phyloP scores from a whole-genome alignment of 257 asterid genomes.

The Leptodermis oblonga region DNA sequence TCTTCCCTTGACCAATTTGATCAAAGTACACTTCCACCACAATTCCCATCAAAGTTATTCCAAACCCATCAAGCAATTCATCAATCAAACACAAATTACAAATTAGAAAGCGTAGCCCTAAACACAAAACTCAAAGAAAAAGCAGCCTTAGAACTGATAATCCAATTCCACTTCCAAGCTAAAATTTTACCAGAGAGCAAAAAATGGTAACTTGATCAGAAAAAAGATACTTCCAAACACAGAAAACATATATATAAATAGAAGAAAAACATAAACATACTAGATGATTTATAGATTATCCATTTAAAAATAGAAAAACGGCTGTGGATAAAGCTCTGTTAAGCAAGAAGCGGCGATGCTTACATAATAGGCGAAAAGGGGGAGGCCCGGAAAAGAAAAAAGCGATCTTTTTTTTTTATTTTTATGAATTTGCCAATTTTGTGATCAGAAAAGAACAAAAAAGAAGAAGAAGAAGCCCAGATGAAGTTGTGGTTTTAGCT shows the following conservation, averaged over 20 bases:
- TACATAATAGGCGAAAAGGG: conserved; percentile 12
- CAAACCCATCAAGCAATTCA: conserved; percentile 17
- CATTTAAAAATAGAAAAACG: neutral
- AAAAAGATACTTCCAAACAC: neutral
- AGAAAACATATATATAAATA: neutral
- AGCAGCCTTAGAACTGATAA: neutral
- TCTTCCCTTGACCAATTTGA: conserved; percentile 3
- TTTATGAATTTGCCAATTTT: neutral
- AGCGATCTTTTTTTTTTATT: neutral
- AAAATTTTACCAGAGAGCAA: neutral
- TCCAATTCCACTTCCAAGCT: neutral
- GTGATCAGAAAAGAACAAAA: neutral
- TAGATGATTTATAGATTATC: neutral
- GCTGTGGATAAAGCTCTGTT: neutral
- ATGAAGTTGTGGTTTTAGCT: conserved; percentile 1
- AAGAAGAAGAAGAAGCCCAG: neutral
- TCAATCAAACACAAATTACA: conserved; percentile 9
- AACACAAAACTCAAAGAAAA: no score
- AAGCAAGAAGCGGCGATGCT: no score
- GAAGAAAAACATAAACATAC: neutral
- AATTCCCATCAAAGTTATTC: conserved; percentile 6
- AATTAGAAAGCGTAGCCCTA: no score
- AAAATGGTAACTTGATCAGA: conserved; percentile 5
- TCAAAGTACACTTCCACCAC: conserved; percentile 7
- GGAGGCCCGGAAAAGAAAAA: conserved; percentile 8